Evolutionary conservation across 176 grass and related monocot genomes (phyloP), one percentile per base, ranked within the genome.

Genomic region (Avena insularis): DNA sequence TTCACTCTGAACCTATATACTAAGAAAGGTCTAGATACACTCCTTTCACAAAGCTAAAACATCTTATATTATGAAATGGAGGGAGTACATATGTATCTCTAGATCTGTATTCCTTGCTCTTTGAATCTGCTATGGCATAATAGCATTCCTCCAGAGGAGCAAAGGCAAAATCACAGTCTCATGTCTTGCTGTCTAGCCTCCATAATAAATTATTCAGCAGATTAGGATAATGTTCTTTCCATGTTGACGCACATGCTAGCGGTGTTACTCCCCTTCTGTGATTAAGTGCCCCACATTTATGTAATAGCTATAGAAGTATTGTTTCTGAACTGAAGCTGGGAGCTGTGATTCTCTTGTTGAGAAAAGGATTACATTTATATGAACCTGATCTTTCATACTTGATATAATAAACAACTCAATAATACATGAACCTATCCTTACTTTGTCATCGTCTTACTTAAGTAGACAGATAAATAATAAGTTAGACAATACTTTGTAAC

Each of bases 401-500:
- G 31, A 40, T 54, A 81, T 47, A 50, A 35, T 82, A 83, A 65
- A 35, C 69, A 83, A 17, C n/a, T 76, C 1, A 9, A 53, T 87
- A 29, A 82, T 82, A 25, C 25, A 4, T 56, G 8, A 85, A 65
- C 0, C 17, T 56, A 19, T 25, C 19, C 80, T 62, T 63, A 71
- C 10, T 57, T 65, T 31, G 65, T 80, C 25, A 40, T 12, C 55
- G 35, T 83, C 46, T 48, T 40, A 49, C 31, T 67, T 92, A 79
- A 31, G 25, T 6, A 53, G 5, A 51, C 62, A 7, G 64, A 70
- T 12, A 82, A 43, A 23, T 78, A 79, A 59, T 17, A 82, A 43
- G 17, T 78, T 77, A 76, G 31, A 27, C 83, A 78, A 86, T 65
- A 87, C 57, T 35, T 35, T 35, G 6, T 75, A 33, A 74, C 38